Evolutionary conservation across 306 rosid genomes (phyloP).

Genomic region (Lablab purpureus): DNA sequence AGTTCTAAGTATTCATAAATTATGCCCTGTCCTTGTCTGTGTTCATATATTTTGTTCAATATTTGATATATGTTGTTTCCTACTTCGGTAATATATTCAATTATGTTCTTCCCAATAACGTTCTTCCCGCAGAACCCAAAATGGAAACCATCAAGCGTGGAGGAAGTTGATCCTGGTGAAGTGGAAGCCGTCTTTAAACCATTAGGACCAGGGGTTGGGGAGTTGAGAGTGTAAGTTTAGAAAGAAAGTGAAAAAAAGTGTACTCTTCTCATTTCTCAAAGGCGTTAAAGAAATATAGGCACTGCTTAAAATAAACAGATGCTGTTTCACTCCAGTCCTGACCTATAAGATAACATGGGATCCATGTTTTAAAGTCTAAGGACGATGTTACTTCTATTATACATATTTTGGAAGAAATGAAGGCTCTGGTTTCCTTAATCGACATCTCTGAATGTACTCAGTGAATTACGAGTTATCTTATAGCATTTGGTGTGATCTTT

Average conservation of each 20-base stretch:
- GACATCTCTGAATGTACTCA: background rate
- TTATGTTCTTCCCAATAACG: background rate
- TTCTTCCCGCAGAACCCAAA: constrained; percentile 74
- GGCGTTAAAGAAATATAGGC: constrained; percentile 39
- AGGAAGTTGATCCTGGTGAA: constrained; percentile 70
- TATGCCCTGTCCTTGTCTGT: background rate
- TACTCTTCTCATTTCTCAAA: constrained; percentile 25
- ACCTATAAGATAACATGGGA: constrained; percentile 11
- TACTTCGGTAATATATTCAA: constrained; percentile 6
- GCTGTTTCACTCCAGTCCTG: constrained; percentile 11
- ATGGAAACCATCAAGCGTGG: constrained; percentile 82
- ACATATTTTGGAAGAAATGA: constrained; percentile 17
- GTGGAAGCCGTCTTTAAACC: constrained; percentile 74
- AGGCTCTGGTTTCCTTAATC: constrained; percentile 18
- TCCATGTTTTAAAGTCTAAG: constrained; percentile 37
- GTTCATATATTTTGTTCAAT: background rate
- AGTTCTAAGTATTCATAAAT: background rate
- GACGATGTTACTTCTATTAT: constrained; percentile 30
- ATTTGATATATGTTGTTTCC: constrained; percentile 16
- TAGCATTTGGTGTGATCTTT: background rate
- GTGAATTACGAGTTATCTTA: background rate
- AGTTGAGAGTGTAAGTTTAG: constrained; percentile 55
- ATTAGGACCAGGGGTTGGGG: constrained; percentile 58
- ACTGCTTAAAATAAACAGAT: constrained; percentile 49
- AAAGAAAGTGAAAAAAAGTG: constrained; percentile 30